Evolutionary conservation across 139 green algal species (phyloP), one percentile per base, ranked within the genome.

Genomic region (Helicosporidium sp.): DNA sequence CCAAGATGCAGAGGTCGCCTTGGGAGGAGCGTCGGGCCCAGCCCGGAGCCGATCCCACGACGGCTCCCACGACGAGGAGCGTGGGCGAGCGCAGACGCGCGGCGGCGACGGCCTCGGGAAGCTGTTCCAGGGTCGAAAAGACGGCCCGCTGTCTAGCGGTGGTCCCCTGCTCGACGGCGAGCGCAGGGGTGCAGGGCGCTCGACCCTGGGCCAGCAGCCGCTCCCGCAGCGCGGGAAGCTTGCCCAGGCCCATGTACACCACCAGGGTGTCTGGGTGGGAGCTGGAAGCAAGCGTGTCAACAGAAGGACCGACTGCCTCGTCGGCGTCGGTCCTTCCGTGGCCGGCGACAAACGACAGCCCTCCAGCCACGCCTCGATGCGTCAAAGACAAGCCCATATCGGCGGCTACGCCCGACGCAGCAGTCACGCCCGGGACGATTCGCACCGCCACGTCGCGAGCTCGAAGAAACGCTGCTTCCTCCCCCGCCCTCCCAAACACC

Each of bases 181-280:
- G 79, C 5, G 84, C 81, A n/a, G 90, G 88, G 2, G 76, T 89
- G 17, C 60, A 43, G 0, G 60, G 27, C 5, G 28, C 10, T 16
- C 86, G 49, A 5, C 86, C 86, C 2, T 22, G 54, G 13, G 41
- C 47, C 3, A 64, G 27, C 17, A 99, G 68, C 58, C 76, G 65
- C 41, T 51, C n/a, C 2, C 62, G 53, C 26, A 94, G 69, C 8
- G 31, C 41, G 6, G 81, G 77, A 39, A 99, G 72, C 25, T 79
- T 95, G 24, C 54, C 57, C 22, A 99, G 70, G 2, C 89, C 89
- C 90, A 99, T 99, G 73, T 99, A 99, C 6, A 97, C 73, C 1
- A 97, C 78, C 4, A 96, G 78, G 5, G 90, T 99, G 72, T 85
- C 41, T 0, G 72, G 66, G 63, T 96, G 85, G 4, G 73, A n/a